Evolutionary conservation across 331 rosid genomes (phyloP), one percentile per base, ranked within the genome.

Genomic region (Telfairia occidentalis): DNA sequence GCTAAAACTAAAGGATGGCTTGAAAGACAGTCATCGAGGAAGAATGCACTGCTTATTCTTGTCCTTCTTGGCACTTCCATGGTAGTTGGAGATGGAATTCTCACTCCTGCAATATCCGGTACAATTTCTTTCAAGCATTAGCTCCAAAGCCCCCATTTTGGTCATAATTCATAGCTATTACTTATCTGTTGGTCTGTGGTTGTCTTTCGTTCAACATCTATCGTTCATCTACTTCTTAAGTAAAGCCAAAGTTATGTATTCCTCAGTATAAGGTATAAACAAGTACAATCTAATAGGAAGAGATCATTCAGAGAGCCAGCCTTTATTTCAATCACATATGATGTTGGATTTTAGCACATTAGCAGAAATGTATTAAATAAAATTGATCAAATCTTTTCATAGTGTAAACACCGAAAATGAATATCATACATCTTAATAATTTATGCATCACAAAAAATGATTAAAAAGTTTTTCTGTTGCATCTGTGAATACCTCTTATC

Each of bases 31-130:
- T 77, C 90, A 75, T 76, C 83, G 71, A 84, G 84, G 79, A 94
- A 88, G 83, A 88, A 84, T 78, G 75, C 59, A 18, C 87, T 94
- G 81, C 98, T 94, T 84, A 77, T 94, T 80, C 95, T 94, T 58
- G 98, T 94, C 76, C 98, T 94, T 76, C 88, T 90, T 75, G 98
- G 98, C 80, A 91, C 98, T 82, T 91, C 97, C 84, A 94, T 94
- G 98, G 97, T 91, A 34, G 89, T 94, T 78, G 98, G 98, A 76
- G 98, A 94, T 78, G 98, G 98, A 69, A 94, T 94, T 87, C 95
- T 94, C 76, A 94, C 98, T 79, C 98, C 98, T 46, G 98, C 97
- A 60, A 91, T 94, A 77, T 94, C 98, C 38, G 98, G 98, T 91
- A 75, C 67, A 69, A 71, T 76, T 80, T 76, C 59, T 61, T 55